A percentile compares a stretch with the other conserved stretches of the same genome.
phyloP scores from a whole-genome alignment of 2,329 filamentous ascomycete species.

The Trichoderma sp. region DNA sequence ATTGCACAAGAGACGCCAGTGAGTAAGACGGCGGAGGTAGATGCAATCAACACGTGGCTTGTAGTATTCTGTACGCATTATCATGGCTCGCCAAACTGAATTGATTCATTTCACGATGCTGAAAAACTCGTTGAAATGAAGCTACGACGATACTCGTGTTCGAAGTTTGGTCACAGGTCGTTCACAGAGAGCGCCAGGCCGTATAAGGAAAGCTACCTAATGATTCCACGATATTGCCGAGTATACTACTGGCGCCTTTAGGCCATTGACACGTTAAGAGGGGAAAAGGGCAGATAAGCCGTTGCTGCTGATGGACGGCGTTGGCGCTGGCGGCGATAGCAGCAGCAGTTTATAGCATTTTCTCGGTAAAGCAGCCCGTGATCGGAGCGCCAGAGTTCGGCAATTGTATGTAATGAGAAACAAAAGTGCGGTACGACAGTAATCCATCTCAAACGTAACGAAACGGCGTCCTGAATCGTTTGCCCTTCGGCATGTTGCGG shows the following conservation, averaged over 20 bases:
- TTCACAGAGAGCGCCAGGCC: neutral
- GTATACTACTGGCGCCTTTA: neutral
- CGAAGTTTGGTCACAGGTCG: neutral
- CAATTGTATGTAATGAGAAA: neutral
- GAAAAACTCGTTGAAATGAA: neutral
- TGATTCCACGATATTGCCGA: neutral
- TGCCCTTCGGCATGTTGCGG: slow-evolving; percentile 23
- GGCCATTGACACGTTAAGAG: neutral
- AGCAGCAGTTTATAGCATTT: neutral
- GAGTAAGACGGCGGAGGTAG: neutral
- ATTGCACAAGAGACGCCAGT: neutral
- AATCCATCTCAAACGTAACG: neutral
- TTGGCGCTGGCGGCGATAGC: neutral
- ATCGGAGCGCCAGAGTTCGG: neutral
- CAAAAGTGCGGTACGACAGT: neutral
- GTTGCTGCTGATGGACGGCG: neutral
- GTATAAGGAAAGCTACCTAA: slow-evolving; percentile 10
- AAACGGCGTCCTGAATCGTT: neutral
- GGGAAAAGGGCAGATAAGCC: neutral
- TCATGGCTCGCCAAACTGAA: neutral
- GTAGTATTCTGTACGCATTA: neutral
- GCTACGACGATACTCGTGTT: neutral
- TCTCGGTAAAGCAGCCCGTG: neutral
- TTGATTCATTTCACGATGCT: neutral
- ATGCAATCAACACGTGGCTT: neutral